A percentile compares a stretch with the other conserved stretches of the same genome.
Conservation (phyloP, 306 rosid species). For the Datisca glomerata region DNA sequence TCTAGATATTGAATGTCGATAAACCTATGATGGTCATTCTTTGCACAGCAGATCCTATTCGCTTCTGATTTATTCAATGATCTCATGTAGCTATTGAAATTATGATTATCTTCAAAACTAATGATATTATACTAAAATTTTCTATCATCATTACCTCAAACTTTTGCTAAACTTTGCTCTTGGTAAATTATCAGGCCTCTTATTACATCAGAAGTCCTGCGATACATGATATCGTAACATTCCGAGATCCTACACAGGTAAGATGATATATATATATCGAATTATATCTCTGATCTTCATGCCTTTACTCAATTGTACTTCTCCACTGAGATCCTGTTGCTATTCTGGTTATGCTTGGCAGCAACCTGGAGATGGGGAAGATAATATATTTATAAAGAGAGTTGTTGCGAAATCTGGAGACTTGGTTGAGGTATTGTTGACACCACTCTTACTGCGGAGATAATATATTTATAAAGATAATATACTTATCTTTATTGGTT, state of each 20-base stretch:
- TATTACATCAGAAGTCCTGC: conserved; percentile 61
- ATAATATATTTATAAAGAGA: conserved; percentile 59
- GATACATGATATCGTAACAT: conserved; percentile 54
- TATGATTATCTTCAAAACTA: too few species aligned
- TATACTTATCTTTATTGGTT: too few species aligned
- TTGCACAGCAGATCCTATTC: too few species aligned
- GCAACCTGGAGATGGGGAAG: conserved; percentile 32
- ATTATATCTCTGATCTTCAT: conserved; percentile 13
- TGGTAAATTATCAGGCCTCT: conserved; percentile 44
- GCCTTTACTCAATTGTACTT: conserved; percentile 5
- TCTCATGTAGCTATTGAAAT: too few species aligned
- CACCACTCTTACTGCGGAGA: conserved; percentile 6
- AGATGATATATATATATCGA: conserved; percentile 10
- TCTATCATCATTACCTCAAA: too few species aligned
- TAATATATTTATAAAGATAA: too few species aligned
- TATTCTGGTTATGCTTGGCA: conserved; percentile 39
- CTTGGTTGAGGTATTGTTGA: conserved; percentile 47
- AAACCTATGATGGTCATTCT: too few species aligned
- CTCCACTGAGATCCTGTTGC: conserved; percentile 8
- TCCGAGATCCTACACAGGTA: conserved; percentile 75
- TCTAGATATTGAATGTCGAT: too few species aligned
- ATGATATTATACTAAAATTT: too few species aligned
- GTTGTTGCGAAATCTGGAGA: conserved; percentile 85
- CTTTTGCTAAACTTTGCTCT: neutral
- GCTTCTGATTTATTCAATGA: too few species aligned